Evolutionary conservation across 2,329 filamentous ascomycete genomes (phyloP), one percentile per base, ranked within the genome.

Genomic region (Colletotrichum chlorophyti): DNA sequence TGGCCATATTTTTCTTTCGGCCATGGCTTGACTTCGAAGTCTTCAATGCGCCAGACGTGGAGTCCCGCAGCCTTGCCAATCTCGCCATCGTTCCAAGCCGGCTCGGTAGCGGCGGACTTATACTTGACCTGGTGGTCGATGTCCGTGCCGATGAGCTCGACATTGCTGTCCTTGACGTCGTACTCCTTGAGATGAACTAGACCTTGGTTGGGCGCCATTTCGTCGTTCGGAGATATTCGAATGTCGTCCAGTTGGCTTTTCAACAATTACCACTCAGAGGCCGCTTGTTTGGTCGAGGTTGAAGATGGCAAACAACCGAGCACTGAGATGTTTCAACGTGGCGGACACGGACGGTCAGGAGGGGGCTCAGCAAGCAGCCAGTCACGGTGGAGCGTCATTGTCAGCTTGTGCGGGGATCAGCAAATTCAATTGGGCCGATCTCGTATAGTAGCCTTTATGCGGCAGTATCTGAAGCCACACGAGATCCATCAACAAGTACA

Each of bases 51-150:
- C 87, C 86, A 90, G 61, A 89, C 74, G 62, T 76, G 75, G 3
- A 90, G 76, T 0, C 86, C 87, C 0, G 84, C 69, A 12, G 73
- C 64, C 32, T 74, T 63, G 29, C 86, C 85, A 38, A 89, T 72
- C 32, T 68, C 66, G 50, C 82, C 82, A 60, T 84, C 77, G 65
- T 87, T 84, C 87, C 87, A 90, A 8, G 87, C 87, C 0, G 87
- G 87, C 64, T 90, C 87, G 6, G 82, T 82, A 8, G 78, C 71
- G 3, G 87, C 87, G 10, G 86, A 89, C 58, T 83, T 83, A 77
- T 88, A 83, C 68, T 90, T 90, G 66, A 90, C 83, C 60, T 80
- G 79, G 73, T 89, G 87, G 73, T 90, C 87, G 61, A 90, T 80
- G 61, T 84, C 79, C 51, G 79, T 81, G 55, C 84, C 83, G 57